Evolutionary conservation across 768 basidiomycete genomes (phyloP), one percentile per base, ranked within the genome.

Genomic region (Mycena sanguinolenta): DNA sequence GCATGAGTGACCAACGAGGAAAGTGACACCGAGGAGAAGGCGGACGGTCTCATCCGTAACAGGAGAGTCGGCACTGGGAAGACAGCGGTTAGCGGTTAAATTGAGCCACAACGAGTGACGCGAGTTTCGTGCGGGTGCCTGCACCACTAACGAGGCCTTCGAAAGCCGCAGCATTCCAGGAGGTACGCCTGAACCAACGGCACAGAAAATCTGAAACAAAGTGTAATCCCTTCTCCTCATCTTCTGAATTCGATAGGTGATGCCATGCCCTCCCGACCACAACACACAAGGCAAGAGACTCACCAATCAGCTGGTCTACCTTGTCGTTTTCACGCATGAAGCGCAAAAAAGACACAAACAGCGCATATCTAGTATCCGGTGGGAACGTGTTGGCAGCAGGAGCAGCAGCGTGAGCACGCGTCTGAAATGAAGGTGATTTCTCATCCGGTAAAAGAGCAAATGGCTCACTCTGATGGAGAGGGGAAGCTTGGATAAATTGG

Each of bases 201-300:
- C 28, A 12, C 19, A 54, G 28, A 12, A 54, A 32, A 8, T 30
- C 17, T 2, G 30, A 54, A 3, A 54, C 30, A 14, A 14, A 7
- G 8, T 16, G 17, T 17, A 30, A 32, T 8, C 46, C 39, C 39
- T 13, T 7, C 36, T 38, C 36, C 36, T 38, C 36, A 14, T 38
- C 8, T 38, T 38, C 36, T 14, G 6, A 14, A 6, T 38, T 38
- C 8, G 36, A 38, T 38, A 38, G 14, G 36, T 38, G 36, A 38
- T 38, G 25, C 50, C 50, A 52, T 52, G 50, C 50, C 27, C 50
- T 52, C 25, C 50, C 50, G 50, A 28, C 9, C 50, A 52, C 50
- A 13, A 13, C 50, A 4, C 19, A 28, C 25, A 17, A 27, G 8
- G 25, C 50, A 14, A 14, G n/a, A n/a, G n/a, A n/a, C n/a, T n/a